phyloP scores from a whole-genome alignment of 179 eudicot genomes.

The Silene vulgaris region DNA sequence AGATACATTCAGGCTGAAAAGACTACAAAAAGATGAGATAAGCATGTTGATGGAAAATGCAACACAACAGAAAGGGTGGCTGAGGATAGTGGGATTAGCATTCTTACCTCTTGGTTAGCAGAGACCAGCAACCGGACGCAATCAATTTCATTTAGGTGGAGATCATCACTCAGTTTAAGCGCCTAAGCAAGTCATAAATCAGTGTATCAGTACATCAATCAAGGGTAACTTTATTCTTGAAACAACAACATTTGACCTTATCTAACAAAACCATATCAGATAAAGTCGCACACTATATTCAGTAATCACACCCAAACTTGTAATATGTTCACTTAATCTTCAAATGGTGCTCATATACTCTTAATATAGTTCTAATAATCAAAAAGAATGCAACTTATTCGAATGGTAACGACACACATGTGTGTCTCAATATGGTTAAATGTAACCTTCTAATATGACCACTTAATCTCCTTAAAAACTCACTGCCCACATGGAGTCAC shows the following conservation, averaged over 20 bases:
- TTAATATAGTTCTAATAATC: too few relatives aligned
- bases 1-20: conserved; percentile 15
- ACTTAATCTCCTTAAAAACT: background rate
- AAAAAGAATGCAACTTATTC: background rate
- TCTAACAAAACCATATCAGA: background rate
- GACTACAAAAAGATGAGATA: background rate
- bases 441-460: background rate
- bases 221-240: background rate
- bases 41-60: conserved; percentile 8
- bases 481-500: background rate
- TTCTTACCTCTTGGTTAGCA: conserved; percentile 84
- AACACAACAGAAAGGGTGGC: conserved; percentile 1
- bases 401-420: background rate
- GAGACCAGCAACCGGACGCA: conserved; percentile 76
- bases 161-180: conserved; percentile 89
- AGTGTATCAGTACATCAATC: conserved; percentile 10
- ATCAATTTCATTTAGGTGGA: conserved; percentile 90
- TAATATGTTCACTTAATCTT: background rate
- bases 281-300: background rate
- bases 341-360: too few relatives aligned
- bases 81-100: background rate
- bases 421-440: background rate
- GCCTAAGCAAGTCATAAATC: conserved; percentile 37
- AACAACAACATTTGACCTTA: background rate
- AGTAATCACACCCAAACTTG: background rate